Base-by-base conservation (phyloP, 176 grass and related monocot species). In the Areca catechu region DNA sequence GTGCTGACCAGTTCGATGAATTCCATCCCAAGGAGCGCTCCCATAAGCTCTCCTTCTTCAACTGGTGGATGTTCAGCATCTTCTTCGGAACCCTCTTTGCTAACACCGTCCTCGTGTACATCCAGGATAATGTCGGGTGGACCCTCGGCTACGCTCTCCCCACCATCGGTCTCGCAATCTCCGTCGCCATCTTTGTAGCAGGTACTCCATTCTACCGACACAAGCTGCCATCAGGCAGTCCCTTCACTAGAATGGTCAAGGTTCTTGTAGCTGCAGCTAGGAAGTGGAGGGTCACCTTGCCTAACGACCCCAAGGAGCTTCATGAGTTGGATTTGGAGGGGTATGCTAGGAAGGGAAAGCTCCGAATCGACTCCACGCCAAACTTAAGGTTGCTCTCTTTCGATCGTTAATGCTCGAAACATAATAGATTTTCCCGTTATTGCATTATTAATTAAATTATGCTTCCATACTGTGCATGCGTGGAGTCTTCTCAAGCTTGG, bases 1-100 rank as follows among this genome's bases (percentile, higher is more conserved):
- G n/a, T n/a, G n/a, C n/a, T n/a, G 90, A 95, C 72, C 90, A 95
- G 71, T 95, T 95, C 62, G 90, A 95, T 51, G 69, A 82, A 60
- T 74, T 61, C 22, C 70, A 95, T 58, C 68, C 79, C 4, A 75
- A 72, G 19, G 90, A 95, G 69, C 70, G 79, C 6, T 34, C 22
- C 21, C 82, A 89, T 57, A 95, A 95, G 76, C 66, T 95, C 22
- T 95, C 90, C 71, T 95, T 95, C 2, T 23, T 23, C 22, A 23
- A 23, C 22, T 23, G 22, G 22, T 23, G 22, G 22, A 2, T 23
- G 22, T 96, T 90, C 77, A 96, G 86, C 79, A 96, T 96, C 83
- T 96, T 96, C 71, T 83, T 90, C 48, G 91, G 91, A 53, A 87
- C 83, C 24, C 77, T 96, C 51, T 87, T 96, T 69, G 83, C 86